These are phyloP conservation scores for Pseudovirgaria hyperparasitica DNA, from an alignment of 2,329 filamentous ascomycete species.

Conservation along the genomic window DNA sequence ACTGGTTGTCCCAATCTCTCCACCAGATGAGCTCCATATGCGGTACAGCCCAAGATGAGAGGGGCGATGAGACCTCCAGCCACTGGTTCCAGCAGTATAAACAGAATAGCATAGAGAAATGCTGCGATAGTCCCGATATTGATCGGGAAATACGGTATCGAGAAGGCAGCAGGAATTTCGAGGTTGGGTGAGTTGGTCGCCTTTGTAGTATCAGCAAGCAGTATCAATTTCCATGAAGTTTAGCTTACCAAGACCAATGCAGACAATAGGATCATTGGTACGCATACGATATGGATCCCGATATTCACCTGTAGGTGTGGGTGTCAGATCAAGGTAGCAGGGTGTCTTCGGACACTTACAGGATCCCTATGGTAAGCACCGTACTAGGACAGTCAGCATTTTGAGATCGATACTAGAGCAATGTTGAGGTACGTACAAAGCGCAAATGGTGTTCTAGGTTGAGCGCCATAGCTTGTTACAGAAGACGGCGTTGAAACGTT, in stretches of 20 bases:
- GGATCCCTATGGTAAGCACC: slow-evolving; percentile 71
- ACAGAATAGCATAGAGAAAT: slow-evolving; percentile 60
- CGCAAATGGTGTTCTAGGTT: slow-evolving; percentile 71
- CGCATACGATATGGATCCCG: slow-evolving; percentile 66
- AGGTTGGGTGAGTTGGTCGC: slow-evolving; percentile 44
- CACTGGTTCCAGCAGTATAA: slow-evolving; percentile 86
- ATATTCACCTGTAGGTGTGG: slow-evolving; percentile 49
- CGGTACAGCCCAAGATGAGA: slow-evolving; percentile 63
- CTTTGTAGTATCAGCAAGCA: slow-evolving; percentile 22
- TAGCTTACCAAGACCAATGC: slow-evolving; percentile 55
- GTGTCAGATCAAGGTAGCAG: slow-evolving; percentile 14
- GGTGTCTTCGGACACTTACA: slow-evolving; percentile 26
- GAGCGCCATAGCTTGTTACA: slow-evolving; percentile 36
- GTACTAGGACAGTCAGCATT: slow-evolving; percentile 43
- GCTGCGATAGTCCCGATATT: slow-evolving; percentile 46
- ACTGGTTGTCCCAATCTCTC: slow-evolving; percentile 46
- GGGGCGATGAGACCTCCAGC: slow-evolving; percentile 68
- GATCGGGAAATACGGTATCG: slow-evolving; percentile 43
- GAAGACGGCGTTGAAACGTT: slow-evolving; percentile 1
- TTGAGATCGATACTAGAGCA: slow-evolving; percentile 1
- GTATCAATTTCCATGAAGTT: background rate
- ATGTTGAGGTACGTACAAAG: slow-evolving; percentile 49
- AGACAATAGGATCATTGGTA: slow-evolving; percentile 62
- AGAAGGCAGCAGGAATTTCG: slow-evolving; percentile 39
- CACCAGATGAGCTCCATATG: slow-evolving; percentile 62